Conservation (phyloP, 2,329 filamentous ascomycete genomes). For the Venturia pyrina region DNA sequence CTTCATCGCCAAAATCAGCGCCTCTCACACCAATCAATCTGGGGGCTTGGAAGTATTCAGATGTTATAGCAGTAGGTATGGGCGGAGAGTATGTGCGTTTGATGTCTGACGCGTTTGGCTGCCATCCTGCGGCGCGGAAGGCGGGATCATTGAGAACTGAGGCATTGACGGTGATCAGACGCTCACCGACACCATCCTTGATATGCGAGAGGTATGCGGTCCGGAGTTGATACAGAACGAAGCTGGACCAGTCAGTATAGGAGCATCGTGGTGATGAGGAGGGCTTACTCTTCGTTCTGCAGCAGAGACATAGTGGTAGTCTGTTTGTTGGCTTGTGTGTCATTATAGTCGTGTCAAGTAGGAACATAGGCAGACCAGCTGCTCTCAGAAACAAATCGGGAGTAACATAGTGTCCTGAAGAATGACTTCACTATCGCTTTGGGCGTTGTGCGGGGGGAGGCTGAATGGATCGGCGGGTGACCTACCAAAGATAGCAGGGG, state of each 20-base stretch:
- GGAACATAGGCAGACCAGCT: conserved; percentile 10
- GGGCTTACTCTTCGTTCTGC: conserved; percentile 33
- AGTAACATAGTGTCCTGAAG: background rate
- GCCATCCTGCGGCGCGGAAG: conserved; percentile 77
- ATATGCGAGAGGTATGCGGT: conserved; percentile 71
- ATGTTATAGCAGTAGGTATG: conserved; percentile 71
- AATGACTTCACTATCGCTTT: too few species aligned
- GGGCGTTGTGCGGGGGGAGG: background rate
- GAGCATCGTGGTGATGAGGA: conserved; percentile 21
- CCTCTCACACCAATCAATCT: conserved; percentile 45
- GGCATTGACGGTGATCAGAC: conserved; percentile 72
- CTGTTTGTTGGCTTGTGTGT: background rate
- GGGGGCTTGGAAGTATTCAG: conserved; percentile 72
- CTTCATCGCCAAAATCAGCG: conserved; percentile 54
- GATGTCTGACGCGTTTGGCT: conserved; percentile 60
- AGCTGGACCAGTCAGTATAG: conserved; percentile 38
- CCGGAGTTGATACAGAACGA: conserved; percentile 73
- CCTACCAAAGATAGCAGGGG: background rate
- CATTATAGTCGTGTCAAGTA: background rate
- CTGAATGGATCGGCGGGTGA: background rate
- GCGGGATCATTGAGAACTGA: conserved; percentile 68
- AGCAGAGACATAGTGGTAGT: conserved; percentile 30
- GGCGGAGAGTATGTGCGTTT: conserved; percentile 80
- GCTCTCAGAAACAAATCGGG: background rate
- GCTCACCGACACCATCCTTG: conserved; percentile 75